Conservation (phyloP, 768 basidiomycete genomes). For the Boletus sp. region DNA sequence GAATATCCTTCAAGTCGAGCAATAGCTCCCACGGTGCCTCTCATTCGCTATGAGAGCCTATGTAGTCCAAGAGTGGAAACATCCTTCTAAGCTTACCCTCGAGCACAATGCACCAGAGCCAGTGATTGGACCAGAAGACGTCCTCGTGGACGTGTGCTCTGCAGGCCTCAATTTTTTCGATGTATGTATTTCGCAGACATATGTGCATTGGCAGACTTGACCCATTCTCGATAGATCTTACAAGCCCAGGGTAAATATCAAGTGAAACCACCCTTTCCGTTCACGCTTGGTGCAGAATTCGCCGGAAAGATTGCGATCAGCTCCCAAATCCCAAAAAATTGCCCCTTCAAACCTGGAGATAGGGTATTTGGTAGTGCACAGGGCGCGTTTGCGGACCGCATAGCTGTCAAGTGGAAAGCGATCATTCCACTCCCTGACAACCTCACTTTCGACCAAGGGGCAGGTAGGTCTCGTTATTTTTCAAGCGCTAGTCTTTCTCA, state of each 20-base stretch:
- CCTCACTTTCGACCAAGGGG: constrained; percentile 82
- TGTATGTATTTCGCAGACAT: constrained; percentile 34
- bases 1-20: neutral
- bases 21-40: neutral
- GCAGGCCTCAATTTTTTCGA: constrained; percentile 80
- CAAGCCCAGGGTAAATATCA: constrained; percentile 92
- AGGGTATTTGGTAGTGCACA: constrained; percentile 81
- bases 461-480: constrained; percentile 45
- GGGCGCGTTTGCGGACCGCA: constrained; percentile 78
- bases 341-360: constrained; percentile 77
- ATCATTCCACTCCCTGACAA: constrained; percentile 69
- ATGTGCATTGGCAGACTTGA: neutral
- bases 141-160: constrained; percentile 73
- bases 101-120: constrained; percentile 59
- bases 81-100: constrained; percentile 62
- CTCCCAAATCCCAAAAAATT: constrained; percentile 78
- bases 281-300: constrained; percentile 82
- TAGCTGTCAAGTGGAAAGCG: constrained; percentile 48
- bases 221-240: constrained; percentile 52
- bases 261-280: constrained; percentile 77
- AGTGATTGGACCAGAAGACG: constrained; percentile 42
- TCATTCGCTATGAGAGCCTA: constrained; percentile 73
- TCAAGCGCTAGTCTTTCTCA: neutral
- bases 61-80: constrained; percentile 63
- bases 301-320: constrained; percentile 67